phyloP scores from a whole-genome alignment of 2,329 filamentous ascomycete species.

The Amesomyces nigricolor region DNA sequence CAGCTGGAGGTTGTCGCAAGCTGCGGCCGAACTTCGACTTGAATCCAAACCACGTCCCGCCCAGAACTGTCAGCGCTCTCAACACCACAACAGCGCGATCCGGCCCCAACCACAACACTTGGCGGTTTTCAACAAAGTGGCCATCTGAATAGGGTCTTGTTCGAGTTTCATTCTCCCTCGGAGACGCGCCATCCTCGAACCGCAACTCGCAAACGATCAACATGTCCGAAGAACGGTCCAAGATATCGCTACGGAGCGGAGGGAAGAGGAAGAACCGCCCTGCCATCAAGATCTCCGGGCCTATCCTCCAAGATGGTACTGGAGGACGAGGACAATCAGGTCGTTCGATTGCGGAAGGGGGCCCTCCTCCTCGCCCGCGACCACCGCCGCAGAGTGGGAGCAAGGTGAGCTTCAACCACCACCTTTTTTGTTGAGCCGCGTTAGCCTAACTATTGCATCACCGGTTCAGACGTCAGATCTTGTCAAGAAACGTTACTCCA shows the following conservation, averaged over 20 bases:
- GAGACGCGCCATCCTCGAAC: too few relatives aligned
- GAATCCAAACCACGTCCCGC: too few relatives aligned
- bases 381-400: slow-evolving; percentile 49
- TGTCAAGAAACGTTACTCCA: slow-evolving; percentile 91
- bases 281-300: slow-evolving; percentile 58
- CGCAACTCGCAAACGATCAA: slow-evolving; percentile 11
- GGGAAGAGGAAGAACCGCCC: slow-evolving; percentile 56
- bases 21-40: too few relatives aligned
- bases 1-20: too few relatives aligned
- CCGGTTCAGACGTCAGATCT: slow-evolving; percentile 62
- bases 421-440: background rate
- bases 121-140: background rate
- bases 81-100: too few relatives aligned
- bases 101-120: too few relatives aligned
- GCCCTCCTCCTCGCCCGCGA: slow-evolving; percentile 37
- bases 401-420: slow-evolving; percentile 40
- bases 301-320: slow-evolving; percentile 49
- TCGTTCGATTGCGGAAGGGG: slow-evolving; percentile 26
- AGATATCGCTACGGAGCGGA: slow-evolving; percentile 58
- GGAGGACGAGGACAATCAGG: slow-evolving; percentile 30
- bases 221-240: slow-evolving; percentile 59
- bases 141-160: too few relatives aligned
- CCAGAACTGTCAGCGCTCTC: too few relatives aligned
- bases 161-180: too few relatives aligned
- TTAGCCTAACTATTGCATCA: slow-evolving; percentile 14